Evolutionary conservation across 768 basidiomycete species (phyloP), one percentile per base, ranked within the genome.

Genomic region (Paxillus involutus): DNA sequence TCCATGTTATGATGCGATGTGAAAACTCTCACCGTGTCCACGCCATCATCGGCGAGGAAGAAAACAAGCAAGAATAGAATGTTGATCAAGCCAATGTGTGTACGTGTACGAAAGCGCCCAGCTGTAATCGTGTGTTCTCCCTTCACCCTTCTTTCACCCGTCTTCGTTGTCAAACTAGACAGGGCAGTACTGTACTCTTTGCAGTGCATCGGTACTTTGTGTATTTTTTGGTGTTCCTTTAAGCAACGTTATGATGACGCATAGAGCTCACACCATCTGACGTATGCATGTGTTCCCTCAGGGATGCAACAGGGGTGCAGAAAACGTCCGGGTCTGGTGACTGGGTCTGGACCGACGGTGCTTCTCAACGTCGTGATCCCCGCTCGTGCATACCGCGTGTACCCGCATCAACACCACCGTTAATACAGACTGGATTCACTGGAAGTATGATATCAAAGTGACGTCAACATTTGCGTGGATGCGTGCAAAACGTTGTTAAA

Each of bases 1-100:
- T 64, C 70, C n/a, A 49, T 60, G 56, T 56, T 55, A 29, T 55
- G 58, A 56, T 59, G 54, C 51, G 57, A 53, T n/a, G 9, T 11
- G 30, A 26, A 39, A 11, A 14, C 12, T n/a, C 13, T 24, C 36
- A 14, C 37, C 33, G 24, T 39, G 21, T n/a, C 29, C 8, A 21
- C 21, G 5, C 19, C 3, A 24, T 29, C 47, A 13, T 10, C 26
- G 24, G 35, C 13, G 21, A 49, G 16, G 21, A 39, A 39, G 47
- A 13, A 9, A 5, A 44, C 2, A 21, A 33, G 41, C 29, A 16
- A 41, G 21, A 40, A 37, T 7, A 14, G 49, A 29, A 21, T 40
- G 46, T 51, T 41, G 45, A 41, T 49, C 9, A 6, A 36, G 11
- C 36, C 26, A 43, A 47, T 26, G 19, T 51, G 56, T 53, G 45